Evolutionary conservation across 2,329 filamentous ascomycete species (phyloP).

Genomic region (Xylariaceae sp.): DNA sequence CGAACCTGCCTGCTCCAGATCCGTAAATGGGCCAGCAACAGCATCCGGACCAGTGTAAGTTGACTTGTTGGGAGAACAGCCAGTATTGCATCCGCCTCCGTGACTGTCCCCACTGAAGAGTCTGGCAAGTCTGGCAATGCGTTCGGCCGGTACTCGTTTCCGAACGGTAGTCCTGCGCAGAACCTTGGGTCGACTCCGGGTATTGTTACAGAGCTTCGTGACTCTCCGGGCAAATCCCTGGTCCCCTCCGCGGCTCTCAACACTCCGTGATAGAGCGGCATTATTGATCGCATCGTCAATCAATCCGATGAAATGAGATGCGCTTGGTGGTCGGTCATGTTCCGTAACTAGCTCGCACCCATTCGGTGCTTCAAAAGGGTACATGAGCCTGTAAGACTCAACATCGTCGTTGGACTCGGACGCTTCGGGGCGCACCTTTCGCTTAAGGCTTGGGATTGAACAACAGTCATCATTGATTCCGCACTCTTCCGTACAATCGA

Average conservation of each 20-base stretch:
- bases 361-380: background rate
- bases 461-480: background rate
- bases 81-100: background rate
- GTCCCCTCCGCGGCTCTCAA: background rate
- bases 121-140: slow-evolving; percentile 1
- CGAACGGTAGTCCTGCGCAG: slow-evolving; percentile 5
- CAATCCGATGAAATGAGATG: background rate
- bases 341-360: background rate
- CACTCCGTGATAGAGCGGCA: background rate
- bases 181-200: slow-evolving; percentile 2
- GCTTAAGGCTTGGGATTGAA: background rate
- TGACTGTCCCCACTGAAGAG: slow-evolving; percentile 5
- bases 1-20: slow-evolving; percentile 1
- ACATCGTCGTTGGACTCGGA: background rate
- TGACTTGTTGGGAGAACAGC: slow-evolving; percentile 7
- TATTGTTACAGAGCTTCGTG: slow-evolving; percentile 6
- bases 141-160: background rate
- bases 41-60: slow-evolving; percentile 16
- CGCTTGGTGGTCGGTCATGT: background rate
- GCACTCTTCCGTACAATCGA: background rate
- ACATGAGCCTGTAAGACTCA: background rate
- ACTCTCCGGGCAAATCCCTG: slow-evolving; percentile 10
- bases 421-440: background rate
- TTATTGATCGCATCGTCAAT: background rate
- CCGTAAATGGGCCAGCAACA: slow-evolving; percentile 14